Evolutionary conservation across 495 filamentous ascomycete species (phyloP), one percentile per base, ranked within the genome.

Genomic region (Hyaloscypha bicolor): DNA sequence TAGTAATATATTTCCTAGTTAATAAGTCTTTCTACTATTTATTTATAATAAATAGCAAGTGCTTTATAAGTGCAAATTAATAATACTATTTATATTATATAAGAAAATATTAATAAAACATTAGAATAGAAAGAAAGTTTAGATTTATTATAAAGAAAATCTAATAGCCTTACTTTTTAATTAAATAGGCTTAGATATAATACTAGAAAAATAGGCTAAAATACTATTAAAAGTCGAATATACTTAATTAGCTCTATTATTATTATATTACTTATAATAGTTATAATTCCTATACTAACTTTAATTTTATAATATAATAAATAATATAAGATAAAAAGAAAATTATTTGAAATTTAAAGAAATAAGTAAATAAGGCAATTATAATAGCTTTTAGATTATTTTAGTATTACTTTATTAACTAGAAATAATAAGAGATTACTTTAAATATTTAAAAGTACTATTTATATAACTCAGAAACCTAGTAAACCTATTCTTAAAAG

Each of bases 91-190:
- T n/a, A 33, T 61, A 42, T 61, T 61, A 61, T 61, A 42, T 6
- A 8, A 61, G 58, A 61, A 61, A 61, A 61, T 61, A 61, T 61
- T 42, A 61, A 61, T n/a, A 61, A 61, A 61, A 12, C 42, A 61
- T 61, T 61, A 61, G 31, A 61, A 61, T 29, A 29, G 6, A 39
- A 31, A 61, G 58, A 61, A 42, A 45, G 32, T 61, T 33, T 61
- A 61, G 58, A 61, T 61, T 61, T 42, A 61, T 61, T 61, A 61
- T 61, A 61, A 61, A 21, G 35, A 2, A 61, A 61, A 33, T 4
- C 58, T 29, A 29, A 61, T 42, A 33, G 11, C 39, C 58, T 61
- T 61, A 19, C 29, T 61, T 22, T 39, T 5, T 16, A n/a, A 21
- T 61, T 31, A 45, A 37, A 42, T 25, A 29, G 58, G 4, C 37